Conservation (phyloP, 768 basidiomycete genomes). For the Serendipita sp. region DNA sequence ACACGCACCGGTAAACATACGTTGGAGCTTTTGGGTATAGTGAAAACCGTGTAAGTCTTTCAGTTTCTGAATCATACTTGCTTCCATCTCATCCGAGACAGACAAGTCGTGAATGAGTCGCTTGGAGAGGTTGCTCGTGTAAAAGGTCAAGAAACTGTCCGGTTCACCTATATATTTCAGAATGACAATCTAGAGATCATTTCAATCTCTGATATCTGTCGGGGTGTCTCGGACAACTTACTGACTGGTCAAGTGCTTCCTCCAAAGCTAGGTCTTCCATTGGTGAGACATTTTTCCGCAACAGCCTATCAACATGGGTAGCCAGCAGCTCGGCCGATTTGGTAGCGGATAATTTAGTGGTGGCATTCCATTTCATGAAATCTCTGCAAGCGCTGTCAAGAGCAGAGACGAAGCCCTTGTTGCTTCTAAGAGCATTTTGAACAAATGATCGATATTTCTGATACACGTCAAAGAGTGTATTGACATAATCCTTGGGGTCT, state of each 20-base stretch:
- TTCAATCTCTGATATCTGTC: neutral
- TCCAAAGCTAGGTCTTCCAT: conserved; percentile 84
- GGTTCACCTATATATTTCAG: conserved; percentile 99
- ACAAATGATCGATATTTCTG: conserved; percentile 84
- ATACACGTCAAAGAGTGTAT: conserved; percentile 81
- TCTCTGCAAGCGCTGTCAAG: conserved; percentile 84
- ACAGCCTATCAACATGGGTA: conserved; percentile 78
- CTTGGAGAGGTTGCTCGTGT: conserved; percentile 83
- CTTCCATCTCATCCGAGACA: conserved; percentile 89
- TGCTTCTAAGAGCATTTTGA: conserved; percentile 73
- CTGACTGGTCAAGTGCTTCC: conserved; percentile 76
- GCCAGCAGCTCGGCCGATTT: conserved; percentile 88
- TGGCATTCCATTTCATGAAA: conserved; percentile 86
- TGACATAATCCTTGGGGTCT: conserved; percentile 90
- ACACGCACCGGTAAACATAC: conserved; percentile 80
- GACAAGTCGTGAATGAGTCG: conserved; percentile 84
- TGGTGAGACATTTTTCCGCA: conserved; percentile 92
- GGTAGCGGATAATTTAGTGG: conserved; percentile 65
- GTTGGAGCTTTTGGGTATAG: conserved; percentile 87
- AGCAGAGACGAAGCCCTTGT: conserved; percentile 84
- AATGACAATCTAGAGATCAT: conserved; percentile 60
- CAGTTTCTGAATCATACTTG: conserved; percentile 94
- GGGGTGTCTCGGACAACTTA: conserved; percentile 26
- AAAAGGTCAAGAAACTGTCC: conserved; percentile 97
- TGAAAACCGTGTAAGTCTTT: conserved; percentile 96